Evolutionary conservation across 2,329 filamentous ascomycete species (phyloP), one percentile per base, ranked within the genome.

Genomic region (Paecilomyces niveus): DNA sequence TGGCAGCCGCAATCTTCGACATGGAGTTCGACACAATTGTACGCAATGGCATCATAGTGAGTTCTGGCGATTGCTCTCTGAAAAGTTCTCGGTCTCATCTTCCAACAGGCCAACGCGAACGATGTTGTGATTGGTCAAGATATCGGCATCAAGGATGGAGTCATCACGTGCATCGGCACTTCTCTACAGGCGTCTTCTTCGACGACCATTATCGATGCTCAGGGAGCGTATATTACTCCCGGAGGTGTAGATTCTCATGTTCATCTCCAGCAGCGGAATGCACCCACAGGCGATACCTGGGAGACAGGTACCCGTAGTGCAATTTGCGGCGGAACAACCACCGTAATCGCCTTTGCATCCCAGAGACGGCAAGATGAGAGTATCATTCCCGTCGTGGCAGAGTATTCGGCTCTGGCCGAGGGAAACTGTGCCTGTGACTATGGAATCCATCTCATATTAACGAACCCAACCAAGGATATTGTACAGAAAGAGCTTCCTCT

Each of bases 251-350:
- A 80, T 62, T 73, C 74, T 5, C 77, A 81, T 64, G 77, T 80
- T 22, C 77, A 79, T 67, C 71, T 79, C 6, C 64, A 76, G 49
- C 33, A 64, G 51, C 33, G 51, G 58, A 77, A 78, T 59, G 69
- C 68, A 8, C 72, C 74, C 1, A 78, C 74, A 3, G 73, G 77
- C 5, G 78, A 80, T 56, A 76, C 69, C 22, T 81, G 74, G 66
- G 74, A 80, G 60, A 75, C 73, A 1, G 83, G 83, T 0, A 80
- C 81, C 0, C 74, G 83, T 8, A 81, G 77, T 22, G 83, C 83
- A 3, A 76, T 85, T 56, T 82, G 81, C 2, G 83, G 83, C 8
- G 83, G 83, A 24, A 85, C 79, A 3, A 86, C 84, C 0, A 85
- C 84, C 0, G 74, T 86, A 13, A 69, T 86, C 7, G 76, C 82